These are phyloP conservation scores for Apiospora phragmitis DNA, from an alignment of 2,329 filamentous ascomycete genomes.

Conservation along the genomic window DNA sequence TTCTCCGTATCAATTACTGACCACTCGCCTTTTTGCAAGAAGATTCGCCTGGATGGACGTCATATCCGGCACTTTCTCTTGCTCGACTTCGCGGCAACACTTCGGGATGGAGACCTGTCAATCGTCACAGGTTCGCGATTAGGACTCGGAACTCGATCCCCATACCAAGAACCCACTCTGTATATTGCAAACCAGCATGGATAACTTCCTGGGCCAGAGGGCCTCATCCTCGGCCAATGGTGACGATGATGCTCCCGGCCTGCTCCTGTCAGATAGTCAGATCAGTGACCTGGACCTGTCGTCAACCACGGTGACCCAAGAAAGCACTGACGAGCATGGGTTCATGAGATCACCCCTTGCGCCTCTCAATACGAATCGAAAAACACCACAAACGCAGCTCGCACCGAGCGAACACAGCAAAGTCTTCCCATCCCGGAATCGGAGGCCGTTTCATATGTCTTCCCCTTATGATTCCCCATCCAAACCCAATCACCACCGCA, in stretches of 20 bases:
- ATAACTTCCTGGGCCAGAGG: neutral
- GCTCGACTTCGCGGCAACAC: neutral
- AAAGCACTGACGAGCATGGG: neutral
- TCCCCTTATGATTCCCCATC: neutral
- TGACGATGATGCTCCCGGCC: neutral
- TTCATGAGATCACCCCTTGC: neutral
- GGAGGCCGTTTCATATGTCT: neutral
- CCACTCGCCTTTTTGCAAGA: neutral
- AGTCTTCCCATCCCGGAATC: neutral
- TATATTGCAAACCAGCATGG: neutral
- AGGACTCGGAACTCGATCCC: neutral
- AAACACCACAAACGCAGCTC: neutral
- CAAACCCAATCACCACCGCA: neutral
- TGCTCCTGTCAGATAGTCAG: neutral
- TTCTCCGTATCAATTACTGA: neutral
- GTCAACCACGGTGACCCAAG: neutral
- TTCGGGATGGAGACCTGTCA: neutral
- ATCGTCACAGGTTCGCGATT: neutral
- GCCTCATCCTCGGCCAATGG: neutral
- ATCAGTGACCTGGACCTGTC: constrained; percentile 7
- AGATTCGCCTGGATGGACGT: neutral
- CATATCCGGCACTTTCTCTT: neutral
- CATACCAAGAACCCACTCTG: neutral
- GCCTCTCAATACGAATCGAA: neutral
- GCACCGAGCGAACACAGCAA: neutral